A percentile compares a stretch with the other conserved stretches of the same genome.
These are phyloP conservation scores for Fusarium gaditjirri DNA, from an alignment of 2,329 filamentous ascomycete species.

Conservation along the genomic window DNA sequence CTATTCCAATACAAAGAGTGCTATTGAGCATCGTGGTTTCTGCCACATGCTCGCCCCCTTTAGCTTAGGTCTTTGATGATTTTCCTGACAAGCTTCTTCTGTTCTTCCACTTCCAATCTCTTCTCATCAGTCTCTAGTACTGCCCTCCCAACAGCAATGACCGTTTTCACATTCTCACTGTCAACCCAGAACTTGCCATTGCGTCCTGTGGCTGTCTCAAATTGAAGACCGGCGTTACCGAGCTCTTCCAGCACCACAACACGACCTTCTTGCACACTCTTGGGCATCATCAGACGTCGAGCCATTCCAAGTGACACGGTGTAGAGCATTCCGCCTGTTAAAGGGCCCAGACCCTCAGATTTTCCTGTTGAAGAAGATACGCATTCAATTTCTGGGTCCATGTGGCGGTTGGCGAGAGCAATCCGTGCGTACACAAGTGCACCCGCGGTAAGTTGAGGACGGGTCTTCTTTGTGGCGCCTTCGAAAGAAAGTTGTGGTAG, in stretches of 20 bases:
- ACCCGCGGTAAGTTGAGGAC: conserved; percentile 78
- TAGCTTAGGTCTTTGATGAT: conserved; percentile 69
- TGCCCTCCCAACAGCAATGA: conserved; percentile 81
- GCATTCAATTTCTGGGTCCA: conserved; percentile 91
- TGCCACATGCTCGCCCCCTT: conserved; percentile 25
- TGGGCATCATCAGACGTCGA: conserved; percentile 77
- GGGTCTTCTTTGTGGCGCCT: conserved; percentile 88
- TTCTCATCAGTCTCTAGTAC: conserved; percentile 81
- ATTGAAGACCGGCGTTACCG: conserved; percentile 79
- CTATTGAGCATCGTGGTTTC: conserved; percentile 23
- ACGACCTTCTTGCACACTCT: conserved; percentile 68
- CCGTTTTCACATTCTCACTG: conserved; percentile 76
- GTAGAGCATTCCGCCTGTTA: conserved; percentile 89
- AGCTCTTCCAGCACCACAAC: conserved; percentile 83
- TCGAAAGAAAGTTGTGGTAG: conserved; percentile 94
- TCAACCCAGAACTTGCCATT: conserved; percentile 96
- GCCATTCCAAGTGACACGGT: conserved; percentile 83
- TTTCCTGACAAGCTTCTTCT: conserved; percentile 76
- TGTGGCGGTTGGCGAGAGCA: conserved; percentile 78
- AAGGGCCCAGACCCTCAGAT: conserved; percentile 84
- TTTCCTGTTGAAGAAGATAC: conserved; percentile 88
- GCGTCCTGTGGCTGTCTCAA: conserved; percentile 92
- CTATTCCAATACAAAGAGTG: conserved; percentile 37
- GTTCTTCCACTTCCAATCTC: conserved; percentile 69
- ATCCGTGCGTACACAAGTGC: conserved; percentile 92